Percentiles rank a stretch among this genome's conserved stretches.
These are phyloP conservation scores for Fusarium poae DNA, from an alignment of 2,329 filamentous ascomycete genomes.

Conservation along the genomic window DNA sequence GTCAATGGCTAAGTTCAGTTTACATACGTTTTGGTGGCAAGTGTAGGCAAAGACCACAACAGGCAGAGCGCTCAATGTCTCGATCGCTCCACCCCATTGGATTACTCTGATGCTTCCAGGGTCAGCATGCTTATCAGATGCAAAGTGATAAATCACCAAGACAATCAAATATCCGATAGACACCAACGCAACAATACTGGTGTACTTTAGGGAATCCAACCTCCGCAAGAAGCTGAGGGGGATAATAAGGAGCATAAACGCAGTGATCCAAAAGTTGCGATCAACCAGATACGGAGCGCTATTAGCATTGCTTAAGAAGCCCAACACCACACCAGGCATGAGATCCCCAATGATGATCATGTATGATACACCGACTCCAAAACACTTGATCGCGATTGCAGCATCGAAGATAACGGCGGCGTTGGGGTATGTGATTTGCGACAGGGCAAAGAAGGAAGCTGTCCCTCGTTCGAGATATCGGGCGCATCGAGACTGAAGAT, in stretches of 20 bases:
- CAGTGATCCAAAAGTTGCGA: constrained; percentile 96
- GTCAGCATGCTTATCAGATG: constrained; percentile 80
- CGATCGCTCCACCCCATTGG: constrained; percentile 81
- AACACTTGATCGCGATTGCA: constrained; percentile 97
- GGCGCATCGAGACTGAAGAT: constrained; percentile 92
- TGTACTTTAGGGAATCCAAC: constrained; percentile 97
- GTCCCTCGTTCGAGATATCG: constrained; percentile 91
- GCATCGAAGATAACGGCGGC: constrained; percentile 95
- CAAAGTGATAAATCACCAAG: constrained; percentile 92
- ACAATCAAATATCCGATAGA: constrained; percentile 96
- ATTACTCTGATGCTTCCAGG: constrained; percentile 82
- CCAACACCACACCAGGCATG: constrained; percentile 93
- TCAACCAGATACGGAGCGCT: constrained; percentile 81
- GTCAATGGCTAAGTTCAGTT: not conserved
- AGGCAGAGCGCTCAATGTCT: constrained; percentile 86
- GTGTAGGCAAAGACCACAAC: constrained; percentile 99
- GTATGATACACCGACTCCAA: constrained; percentile 96
- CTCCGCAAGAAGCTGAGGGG: constrained; percentile 92
- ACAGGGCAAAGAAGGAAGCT: constrained; percentile 95
- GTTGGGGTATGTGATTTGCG: constrained; percentile 96
- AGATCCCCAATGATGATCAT: constrained; percentile 98
- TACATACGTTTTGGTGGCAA: constrained; percentile 91
- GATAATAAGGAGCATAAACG: constrained; percentile 96
- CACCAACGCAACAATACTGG: constrained; percentile 88
- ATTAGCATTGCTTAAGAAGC: constrained; percentile 76